A percentile compares a stretch with the other conserved stretches of the same genome.
Evolutionary conservation across 768 basidiomycete genomes (phyloP).

Genomic region (Coprinopsis strossmayeri): DNA sequence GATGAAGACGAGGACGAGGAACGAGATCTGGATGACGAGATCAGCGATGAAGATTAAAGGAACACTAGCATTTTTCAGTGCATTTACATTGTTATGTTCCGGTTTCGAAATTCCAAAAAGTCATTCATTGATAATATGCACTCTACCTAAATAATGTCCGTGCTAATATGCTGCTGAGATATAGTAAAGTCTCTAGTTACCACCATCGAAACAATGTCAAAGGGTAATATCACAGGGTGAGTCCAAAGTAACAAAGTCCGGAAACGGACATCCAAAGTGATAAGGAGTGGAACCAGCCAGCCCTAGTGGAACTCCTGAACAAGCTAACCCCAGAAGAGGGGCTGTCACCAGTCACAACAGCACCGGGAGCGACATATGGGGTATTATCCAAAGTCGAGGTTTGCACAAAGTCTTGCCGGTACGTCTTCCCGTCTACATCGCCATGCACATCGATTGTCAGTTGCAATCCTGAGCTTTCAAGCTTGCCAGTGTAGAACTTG

Average conservation of each 20-base stretch:
- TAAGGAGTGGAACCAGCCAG: constrained; percentile 5
- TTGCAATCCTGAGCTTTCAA: constrained; percentile 22
- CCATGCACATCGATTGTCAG: constrained; percentile 23
- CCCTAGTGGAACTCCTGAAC: background rate
- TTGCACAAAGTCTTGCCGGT: constrained; percentile 21
- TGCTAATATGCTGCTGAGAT: background rate
- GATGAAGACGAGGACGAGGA: background rate
- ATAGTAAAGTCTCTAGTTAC: background rate
- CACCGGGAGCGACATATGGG: constrained; percentile 18
- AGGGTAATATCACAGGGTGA: too few species aligned
- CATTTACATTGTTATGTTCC: too few species aligned
- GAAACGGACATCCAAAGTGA: background rate
- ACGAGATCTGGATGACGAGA: background rate
- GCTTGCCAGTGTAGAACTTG: constrained; percentile 26
- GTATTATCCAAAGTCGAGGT: constrained; percentile 24
- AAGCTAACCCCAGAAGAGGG: constrained; percentile 7
- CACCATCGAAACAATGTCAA: background rate
- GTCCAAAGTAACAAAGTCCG: too few species aligned
- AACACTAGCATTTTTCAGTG: too few species aligned
- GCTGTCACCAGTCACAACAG: constrained; percentile 15
- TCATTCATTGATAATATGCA: background rate
- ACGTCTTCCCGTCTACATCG: constrained; percentile 18
- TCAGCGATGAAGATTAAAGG: background rate
- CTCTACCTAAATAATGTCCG: background rate
- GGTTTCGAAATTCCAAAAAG: too few species aligned